A percentile compares a stretch with the other conserved stretches of the same genome.
phyloP scores from a whole-genome alignment of 2,329 filamentous ascomycete genomes.

The Stemphylium vesicarium region DNA sequence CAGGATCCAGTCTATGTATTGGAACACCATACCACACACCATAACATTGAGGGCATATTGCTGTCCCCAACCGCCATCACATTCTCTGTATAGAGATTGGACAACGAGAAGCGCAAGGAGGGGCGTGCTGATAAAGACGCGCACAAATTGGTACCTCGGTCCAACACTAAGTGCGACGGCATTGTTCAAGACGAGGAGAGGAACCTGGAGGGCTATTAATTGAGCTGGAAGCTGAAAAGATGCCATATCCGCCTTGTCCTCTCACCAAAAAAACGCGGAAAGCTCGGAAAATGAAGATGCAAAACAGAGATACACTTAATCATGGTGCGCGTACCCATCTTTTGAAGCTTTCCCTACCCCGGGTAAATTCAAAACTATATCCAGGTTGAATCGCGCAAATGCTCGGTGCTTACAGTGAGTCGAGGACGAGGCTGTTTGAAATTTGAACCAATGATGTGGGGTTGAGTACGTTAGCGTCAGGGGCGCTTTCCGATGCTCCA shows the following conservation, averaged over 20 bases:
- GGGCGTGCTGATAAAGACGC: conserved; percentile 21
- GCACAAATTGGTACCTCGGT: conserved; percentile 10
- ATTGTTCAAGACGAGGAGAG: conserved; percentile 21
- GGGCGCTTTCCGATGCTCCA: background rate
- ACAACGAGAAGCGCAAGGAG: conserved; percentile 17
- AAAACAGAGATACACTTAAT: too few species aligned
- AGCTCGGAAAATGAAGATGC: too few species aligned
- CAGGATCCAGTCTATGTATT: conserved; percentile 31
- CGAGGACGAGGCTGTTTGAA: background rate
- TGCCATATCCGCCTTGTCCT: background rate
- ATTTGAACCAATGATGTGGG: background rate
- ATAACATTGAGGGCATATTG: conserved; percentile 21
- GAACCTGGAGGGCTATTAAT: conserved; percentile 16
- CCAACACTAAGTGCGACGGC: conserved; percentile 23
- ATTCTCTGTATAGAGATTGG: conserved; percentile 26
- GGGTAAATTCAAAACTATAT: too few species aligned
- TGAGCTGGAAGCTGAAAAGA: conserved; percentile 16
- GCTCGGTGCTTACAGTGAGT: too few species aligned
- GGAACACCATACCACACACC: conserved; percentile 8
- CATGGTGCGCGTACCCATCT: too few species aligned
- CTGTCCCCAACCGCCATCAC: conserved; percentile 17
- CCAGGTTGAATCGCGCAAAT: too few species aligned
- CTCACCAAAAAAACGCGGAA: background rate
- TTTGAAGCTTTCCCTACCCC: too few species aligned
- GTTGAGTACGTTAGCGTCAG: conserved; percentile 1